phyloP scores from a whole-genome alignment of 306 rosid species.

The Gleditsia sinensis region DNA sequence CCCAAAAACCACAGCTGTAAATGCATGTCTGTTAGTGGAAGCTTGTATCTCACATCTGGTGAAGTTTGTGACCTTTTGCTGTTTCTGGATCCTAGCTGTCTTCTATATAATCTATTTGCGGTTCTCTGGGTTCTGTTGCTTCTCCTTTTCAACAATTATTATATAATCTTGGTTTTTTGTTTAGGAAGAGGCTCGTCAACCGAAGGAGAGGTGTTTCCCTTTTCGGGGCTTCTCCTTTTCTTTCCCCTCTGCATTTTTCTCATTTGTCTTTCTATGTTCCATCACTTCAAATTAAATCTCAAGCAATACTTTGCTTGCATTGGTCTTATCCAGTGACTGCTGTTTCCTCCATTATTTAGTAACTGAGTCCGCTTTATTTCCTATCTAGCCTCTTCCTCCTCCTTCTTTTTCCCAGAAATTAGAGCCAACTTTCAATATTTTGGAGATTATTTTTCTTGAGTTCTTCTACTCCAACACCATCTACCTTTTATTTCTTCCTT shows the following conservation, averaged over 20 bases:
- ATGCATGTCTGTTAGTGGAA: constrained; percentile 45
- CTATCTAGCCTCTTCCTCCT: constrained; percentile 14
- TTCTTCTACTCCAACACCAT: constrained; percentile 23
- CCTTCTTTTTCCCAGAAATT: constrained; percentile 12
- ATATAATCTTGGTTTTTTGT: constrained; percentile 39
- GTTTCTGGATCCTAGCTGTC: constrained; percentile 45
- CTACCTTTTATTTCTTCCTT: neutral
- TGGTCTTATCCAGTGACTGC: constrained; percentile 35
- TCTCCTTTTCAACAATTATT: constrained; percentile 37
- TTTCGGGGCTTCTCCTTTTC: constrained; percentile 50
- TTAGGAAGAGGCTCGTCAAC: constrained; percentile 47
- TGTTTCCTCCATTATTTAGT: constrained; percentile 27
- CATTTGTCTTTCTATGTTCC: constrained; percentile 74
- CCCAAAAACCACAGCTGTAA: constrained; percentile 63
- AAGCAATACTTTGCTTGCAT: constrained; percentile 24
- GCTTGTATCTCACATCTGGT: constrained; percentile 32
- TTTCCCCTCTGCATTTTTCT: constrained; percentile 57
- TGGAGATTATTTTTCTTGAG: constrained; percentile 16
- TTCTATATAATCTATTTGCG: constrained; percentile 40
- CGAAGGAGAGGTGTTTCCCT: constrained; percentile 52
- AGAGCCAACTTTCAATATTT: neutral
- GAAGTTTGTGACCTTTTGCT: constrained; percentile 44
- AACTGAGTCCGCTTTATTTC: neutral
- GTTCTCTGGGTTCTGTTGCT: constrained; percentile 28
- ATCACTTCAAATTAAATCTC: constrained; percentile 51